Base-by-base conservation (phyloP, 2,329 filamentous ascomycete species). In the Xylariaceae sp. region DNA sequence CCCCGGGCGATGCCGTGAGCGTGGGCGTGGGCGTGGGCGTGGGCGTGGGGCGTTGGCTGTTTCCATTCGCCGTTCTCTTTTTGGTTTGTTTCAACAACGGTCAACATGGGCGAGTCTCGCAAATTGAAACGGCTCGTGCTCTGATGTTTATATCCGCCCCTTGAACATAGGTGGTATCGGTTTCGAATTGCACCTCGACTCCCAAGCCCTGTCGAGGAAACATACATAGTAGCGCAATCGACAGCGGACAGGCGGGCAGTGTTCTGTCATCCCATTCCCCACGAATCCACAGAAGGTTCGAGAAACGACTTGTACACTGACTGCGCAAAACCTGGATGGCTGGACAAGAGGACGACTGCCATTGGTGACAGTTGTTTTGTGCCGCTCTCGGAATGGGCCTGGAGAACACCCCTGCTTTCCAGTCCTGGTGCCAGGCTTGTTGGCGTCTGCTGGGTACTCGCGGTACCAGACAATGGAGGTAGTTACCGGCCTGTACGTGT, bases 201-300 rank as follows among this genome's bases (percentile, higher is more conserved):
- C 19, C n/a, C n/a, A n/a, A n/a, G n/a, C n/a, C n/a, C n/a, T n/a
- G n/a, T n/a, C n/a, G n/a, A n/a, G n/a, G n/a, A n/a, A n/a, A n/a
- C n/a, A n/a, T n/a, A n/a, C n/a, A n/a, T n/a, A n/a, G n/a, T n/a
- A n/a, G n/a, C n/a, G n/a, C n/a, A n/a, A n/a, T n/a, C n/a, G n/a
- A n/a, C n/a, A n/a, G n/a, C n/a, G n/a, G n/a, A n/a, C n/a, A n/a
- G n/a, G n/a, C n/a, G n/a, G 8, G n/a, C n/a, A 41, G 18, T 10
- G 10, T 13, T 15, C 19, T 19, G 29, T 36, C 42, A 26, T 42
- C 26, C 16, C 0, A 19, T 45, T 16, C 46, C 46, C 44, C 49
- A 41, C 41, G 46, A 60, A 62, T 59, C 69, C 72, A 74, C 71
- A 70, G 73, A 75, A 75, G 67, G 59, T 75, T 75, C 73, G 70